Evolutionary conservation across 306 rosid genomes (phyloP), one percentile per base, ranked within the genome.

Genomic region (Quercus agrifolia): DNA sequence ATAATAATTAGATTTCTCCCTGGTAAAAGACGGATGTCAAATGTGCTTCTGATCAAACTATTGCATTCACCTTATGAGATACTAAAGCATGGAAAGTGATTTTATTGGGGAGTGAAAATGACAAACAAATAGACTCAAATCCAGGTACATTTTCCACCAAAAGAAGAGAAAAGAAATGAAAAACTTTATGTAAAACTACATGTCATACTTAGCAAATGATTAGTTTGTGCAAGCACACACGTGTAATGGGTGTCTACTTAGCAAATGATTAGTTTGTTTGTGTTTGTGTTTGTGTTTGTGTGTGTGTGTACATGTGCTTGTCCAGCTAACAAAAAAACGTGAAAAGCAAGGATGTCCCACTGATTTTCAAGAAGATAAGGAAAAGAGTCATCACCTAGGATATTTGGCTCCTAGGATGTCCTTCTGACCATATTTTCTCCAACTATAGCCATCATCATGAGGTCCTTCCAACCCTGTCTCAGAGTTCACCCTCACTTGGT

Each of bases 371-470:
- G 25, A 27, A 23, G 35, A 78, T 49, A 27, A 20, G 51, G 14
- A n/a, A 72, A 80, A 68, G 64, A 57, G 11, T 33, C 17, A 66
- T 80, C 80, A 94, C 98, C 98, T 91, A 4, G 95, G 97, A 85
- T 86, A 80, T 83, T 86, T 91, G 73, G 97, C 82, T 70, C 93
- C 91, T 2, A 93, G 91, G 78, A 93, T 93, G 79, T 93, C 93
- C 77, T 93, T 93, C 79, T 93, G 98, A 59, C 98, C 98, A 41
- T 93, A 93, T 83, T 93, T 93, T 90, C 98, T 90, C 98, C 98
- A 93, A 81, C 84, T 83, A 61, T 74, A 87, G 70, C 97, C 98
- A 70, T 93, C 98, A 25, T 86, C 90, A 0, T 79, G 87, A 58
- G 95, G 81, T 51, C 92, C 93, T 81, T 91, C 98, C 35, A 89